These are phyloP conservation scores for Pilatotrama ljubarskyi DNA, from an alignment of 768 basidiomycete genomes.

Conservation along the genomic window DNA sequence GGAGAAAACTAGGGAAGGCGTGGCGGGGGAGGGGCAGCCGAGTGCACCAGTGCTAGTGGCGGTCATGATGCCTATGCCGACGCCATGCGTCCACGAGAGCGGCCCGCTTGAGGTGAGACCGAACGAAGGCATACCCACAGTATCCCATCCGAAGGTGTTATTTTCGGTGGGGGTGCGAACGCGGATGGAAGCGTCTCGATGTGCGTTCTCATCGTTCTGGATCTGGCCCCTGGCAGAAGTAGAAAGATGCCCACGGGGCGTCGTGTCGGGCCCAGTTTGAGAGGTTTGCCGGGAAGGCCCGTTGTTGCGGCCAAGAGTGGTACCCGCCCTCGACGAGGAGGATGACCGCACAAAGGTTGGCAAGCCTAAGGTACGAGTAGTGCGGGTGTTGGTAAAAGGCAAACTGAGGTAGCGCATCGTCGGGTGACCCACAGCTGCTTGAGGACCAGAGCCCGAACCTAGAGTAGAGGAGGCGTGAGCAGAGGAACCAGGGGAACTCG, in stretches of 20 bases:
- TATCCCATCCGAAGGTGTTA: neutral
- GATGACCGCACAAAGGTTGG: too few species aligned
- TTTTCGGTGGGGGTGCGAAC: neutral
- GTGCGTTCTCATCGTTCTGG: constrained; percentile 14
- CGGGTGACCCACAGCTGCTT: neutral
- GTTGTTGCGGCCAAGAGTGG: neutral
- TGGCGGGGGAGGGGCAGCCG: constrained; percentile 4
- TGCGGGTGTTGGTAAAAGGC: too few species aligned
- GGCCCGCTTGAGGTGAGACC: neutral
- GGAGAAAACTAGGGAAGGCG: constrained; percentile 3
- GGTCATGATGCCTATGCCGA: constrained; percentile 12
- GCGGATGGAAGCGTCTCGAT: constrained; percentile 2
- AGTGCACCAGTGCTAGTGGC: constrained; percentile 7
- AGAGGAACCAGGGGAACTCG: neutral
- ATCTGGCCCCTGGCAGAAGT: neutral
- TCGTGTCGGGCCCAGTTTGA: neutral
- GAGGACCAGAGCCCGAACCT: neutral
- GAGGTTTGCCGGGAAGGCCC: neutral
- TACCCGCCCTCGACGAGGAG: too few species aligned
- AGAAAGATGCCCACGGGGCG: neutral
- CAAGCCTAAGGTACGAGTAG: too few species aligned
- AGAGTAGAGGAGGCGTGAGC: neutral
- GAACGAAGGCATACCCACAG: neutral
- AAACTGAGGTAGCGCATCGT: neutral
- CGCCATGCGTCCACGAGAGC: neutral